A percentile compares a stretch with the other conserved stretches of the same genome.
Conservation (phyloP, 805 yeast species). For the Candida sakaeoensis region DNA sequence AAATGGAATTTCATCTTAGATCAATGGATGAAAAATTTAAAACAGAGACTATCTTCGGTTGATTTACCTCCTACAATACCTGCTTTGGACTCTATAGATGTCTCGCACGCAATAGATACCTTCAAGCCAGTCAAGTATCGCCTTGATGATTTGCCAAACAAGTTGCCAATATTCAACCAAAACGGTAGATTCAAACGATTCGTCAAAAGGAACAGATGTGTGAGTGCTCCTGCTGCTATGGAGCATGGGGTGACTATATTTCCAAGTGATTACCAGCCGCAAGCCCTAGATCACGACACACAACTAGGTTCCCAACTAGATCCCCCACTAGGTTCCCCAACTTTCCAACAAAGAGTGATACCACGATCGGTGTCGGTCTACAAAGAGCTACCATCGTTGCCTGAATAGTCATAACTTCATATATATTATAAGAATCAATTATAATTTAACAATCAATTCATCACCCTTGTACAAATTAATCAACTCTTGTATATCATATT, state of each 20-base stretch:
- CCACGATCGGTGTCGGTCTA: not conserved
- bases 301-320: conserved; percentile 24
- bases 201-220: conserved; percentile 8
- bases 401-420: not conserved
- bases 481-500: conserved; percentile 63
- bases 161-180: conserved; percentile 19
- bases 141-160: conserved; percentile 26
- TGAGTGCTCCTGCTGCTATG: conserved; percentile 4
- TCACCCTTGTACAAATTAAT: conserved; percentile 25
- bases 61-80: conserved; percentile 26
- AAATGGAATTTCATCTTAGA: no score
- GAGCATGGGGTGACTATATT: not conserved
- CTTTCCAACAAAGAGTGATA: not conserved
- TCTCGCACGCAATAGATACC: conserved; percentile 24
- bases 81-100: conserved; percentile 21
- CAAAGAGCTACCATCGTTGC: conserved; percentile 5
- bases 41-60: conserved; percentile 19
- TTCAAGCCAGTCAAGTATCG: conserved; percentile 24
- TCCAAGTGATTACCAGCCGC: not conserved
- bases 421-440: not conserved
- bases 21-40: not conserved
- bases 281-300: conserved; percentile 15
- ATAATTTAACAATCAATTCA: conserved; percentile 36
- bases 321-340: conserved; percentile 11
- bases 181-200: conserved; percentile 21